Percentiles rank a stretch among this genome's conserved stretches.
These are phyloP conservation scores for Neotropicomus parvogracilis DNA, from an alignment of 1,284 basidiomycete species.

Conservation along the genomic window DNA sequence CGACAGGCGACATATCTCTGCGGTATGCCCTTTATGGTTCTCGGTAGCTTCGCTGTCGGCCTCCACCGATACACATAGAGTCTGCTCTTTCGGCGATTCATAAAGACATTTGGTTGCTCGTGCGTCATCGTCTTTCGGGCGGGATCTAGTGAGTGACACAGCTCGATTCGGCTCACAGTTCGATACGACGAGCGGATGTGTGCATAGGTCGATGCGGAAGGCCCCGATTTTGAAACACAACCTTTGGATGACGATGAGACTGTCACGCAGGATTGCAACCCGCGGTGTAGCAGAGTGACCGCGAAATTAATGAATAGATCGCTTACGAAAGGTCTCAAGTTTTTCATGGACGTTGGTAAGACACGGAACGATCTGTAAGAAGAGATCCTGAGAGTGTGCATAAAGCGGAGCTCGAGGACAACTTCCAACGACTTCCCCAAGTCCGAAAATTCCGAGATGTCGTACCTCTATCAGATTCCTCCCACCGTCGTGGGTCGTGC, in stretches of 20 bases:
- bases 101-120: conserved; percentile 46
- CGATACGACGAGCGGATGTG: conserved; percentile 46
- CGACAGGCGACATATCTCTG: conserved; percentile 42
- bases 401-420: no score
- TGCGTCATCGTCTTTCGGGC: not conserved
- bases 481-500: no score
- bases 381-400: no score
- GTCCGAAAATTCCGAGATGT: no score
- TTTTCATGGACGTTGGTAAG: no score
- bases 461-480: no score
- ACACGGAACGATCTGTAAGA: no score
- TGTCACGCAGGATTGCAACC: not conserved
- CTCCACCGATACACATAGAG: conserved; percentile 35
- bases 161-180: conserved; percentile 42
- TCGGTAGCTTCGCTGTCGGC: conserved; percentile 43
- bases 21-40: conserved; percentile 44
- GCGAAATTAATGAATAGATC: not conserved
- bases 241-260: not conserved
- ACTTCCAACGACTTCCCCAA: no score
- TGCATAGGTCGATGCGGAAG: conserved; percentile 46
- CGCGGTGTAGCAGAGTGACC: no score
- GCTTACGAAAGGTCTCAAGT: no score
- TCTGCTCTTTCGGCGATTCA: conserved; percentile 44
- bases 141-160: conserved; percentile 18
- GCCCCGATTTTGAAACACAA: conserved; percentile 21